Evolutionary conservation across 768 basidiomycete species (phyloP).

Genomic region (Lentinus brumalis): DNA sequence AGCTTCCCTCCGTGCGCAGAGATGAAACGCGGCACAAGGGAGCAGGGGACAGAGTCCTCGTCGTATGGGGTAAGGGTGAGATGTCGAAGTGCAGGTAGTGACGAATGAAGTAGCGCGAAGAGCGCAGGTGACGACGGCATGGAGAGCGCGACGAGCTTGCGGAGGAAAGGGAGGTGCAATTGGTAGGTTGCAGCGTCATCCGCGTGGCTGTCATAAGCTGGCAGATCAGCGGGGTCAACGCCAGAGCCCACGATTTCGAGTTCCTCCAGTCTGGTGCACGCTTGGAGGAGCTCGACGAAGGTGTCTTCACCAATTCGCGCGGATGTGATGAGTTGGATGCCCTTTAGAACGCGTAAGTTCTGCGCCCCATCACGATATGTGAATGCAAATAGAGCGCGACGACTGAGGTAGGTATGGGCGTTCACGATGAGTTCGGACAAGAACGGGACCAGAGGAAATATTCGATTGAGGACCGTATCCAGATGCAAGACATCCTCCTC

Average conservation of each 20-base stretch:
- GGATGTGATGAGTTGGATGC: constrained; percentile 47
- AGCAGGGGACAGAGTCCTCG: constrained; percentile 59
- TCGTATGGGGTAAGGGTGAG: constrained; percentile 76
- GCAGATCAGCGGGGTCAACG: constrained; percentile 53
- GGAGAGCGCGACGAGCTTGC: constrained; percentile 61
- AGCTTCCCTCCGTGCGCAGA: constrained; percentile 57
- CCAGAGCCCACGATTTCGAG: constrained; percentile 66
- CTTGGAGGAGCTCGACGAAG: constrained; percentile 57
- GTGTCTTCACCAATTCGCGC: constrained; percentile 46
- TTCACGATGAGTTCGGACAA: constrained; percentile 55
- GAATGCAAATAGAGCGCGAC: constrained; percentile 56
- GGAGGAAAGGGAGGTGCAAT: constrained; percentile 58
- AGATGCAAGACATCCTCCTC: constrained; percentile 52
- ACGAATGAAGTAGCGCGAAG: constrained; percentile 55
- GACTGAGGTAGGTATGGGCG: constrained; percentile 60
- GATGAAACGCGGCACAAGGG: constrained; percentile 62
- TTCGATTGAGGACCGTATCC: constrained; percentile 61
- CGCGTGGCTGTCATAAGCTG: constrained; percentile 25
- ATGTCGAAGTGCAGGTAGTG: constrained; percentile 63
- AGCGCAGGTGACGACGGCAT: constrained; percentile 69
- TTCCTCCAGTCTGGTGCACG: constrained; percentile 58
- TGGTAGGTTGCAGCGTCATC: constrained; percentile 36
- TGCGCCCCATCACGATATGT: constrained; percentile 50
- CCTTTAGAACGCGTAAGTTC: constrained; percentile 54
- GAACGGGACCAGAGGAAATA: constrained; percentile 73